Conservation (phyloP, 2,329 filamentous ascomycete genomes). For the Colletotrichum phormii region DNA sequence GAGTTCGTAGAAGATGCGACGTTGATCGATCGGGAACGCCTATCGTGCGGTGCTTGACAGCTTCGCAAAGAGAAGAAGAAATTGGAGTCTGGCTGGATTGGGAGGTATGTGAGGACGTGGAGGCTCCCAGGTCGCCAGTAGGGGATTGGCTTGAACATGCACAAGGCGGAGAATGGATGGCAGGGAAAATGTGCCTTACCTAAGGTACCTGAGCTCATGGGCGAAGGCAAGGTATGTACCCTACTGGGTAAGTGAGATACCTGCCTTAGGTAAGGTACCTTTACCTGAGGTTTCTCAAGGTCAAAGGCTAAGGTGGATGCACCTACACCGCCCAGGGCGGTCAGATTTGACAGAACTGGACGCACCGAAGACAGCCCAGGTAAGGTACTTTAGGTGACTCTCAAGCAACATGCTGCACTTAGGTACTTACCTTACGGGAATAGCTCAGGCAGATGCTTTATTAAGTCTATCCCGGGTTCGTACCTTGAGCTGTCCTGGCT, state of each 20-base stretch:
- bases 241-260: too few species aligned
- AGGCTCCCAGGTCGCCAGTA: slow-evolving; percentile 25
- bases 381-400: too few species aligned
- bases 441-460: too few species aligned
- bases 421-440: too few species aligned
- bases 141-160: slow-evolving; percentile 21
- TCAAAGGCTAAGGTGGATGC: neutral
- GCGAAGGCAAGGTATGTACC: too few species aligned
- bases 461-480: too few species aligned
- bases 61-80: slow-evolving; percentile 23
- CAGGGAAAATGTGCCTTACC: neutral
- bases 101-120: slow-evolving; percentile 30
- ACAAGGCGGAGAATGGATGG: neutral
- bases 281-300: neutral
- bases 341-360: neutral
- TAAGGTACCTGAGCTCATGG: neutral
- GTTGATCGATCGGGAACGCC: slow-evolving; percentile 18
- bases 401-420: too few species aligned
- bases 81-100: slow-evolving; percentile 21
- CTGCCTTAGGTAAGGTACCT: neutral
- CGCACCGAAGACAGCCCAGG: too few species aligned
- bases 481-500: too few species aligned
- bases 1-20: slow-evolving; percentile 4
- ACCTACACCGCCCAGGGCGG: neutral
- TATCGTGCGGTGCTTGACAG: slow-evolving; percentile 10